Percentiles rank a stretch among this genome's conserved stretches.
Evolutionary conservation across 331 rosid species (phyloP).

Genomic region (Arachis monticola): DNA sequence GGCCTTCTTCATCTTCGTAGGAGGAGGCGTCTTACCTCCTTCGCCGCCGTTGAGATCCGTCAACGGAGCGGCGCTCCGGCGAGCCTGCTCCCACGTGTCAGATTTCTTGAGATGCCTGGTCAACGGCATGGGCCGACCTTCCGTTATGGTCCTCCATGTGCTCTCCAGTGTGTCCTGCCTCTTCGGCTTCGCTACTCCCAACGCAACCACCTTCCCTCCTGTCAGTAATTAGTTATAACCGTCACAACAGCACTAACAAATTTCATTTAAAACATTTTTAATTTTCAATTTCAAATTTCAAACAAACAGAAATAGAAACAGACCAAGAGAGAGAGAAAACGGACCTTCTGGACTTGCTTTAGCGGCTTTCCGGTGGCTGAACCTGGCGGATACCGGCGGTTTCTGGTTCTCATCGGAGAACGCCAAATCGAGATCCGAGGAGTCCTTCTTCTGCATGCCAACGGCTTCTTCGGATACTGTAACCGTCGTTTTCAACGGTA

Average conservation of each 20-base stretch:
- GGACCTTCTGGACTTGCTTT: conserved; percentile 79
- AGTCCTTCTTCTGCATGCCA: conserved; percentile 50
- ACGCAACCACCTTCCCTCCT: conserved; percentile 57
- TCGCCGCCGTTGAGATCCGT: conserved; percentile 46
- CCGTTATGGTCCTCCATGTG: conserved; percentile 95
- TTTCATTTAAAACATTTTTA: neutral
- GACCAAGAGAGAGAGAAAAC: neutral
- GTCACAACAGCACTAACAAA: neutral
- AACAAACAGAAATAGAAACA: neutral
- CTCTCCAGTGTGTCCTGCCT: conserved; percentile 86
- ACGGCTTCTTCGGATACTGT: neutral
- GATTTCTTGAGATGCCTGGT: conserved; percentile 78
- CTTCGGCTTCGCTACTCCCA: conserved; percentile 81
- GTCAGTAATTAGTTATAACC: conserved; percentile 5
- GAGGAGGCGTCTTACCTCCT: neutral
- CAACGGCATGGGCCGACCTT: conserved; percentile 78
- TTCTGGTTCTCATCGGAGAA: conserved; percentile 61
- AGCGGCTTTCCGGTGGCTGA: conserved; percentile 58
- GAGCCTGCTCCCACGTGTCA: conserved; percentile 77
- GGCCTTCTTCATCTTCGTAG: conserved; percentile 56
- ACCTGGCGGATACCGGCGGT: conserved; percentile 72
- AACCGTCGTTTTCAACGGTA: conserved; percentile 16
- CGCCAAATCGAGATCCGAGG: conserved; percentile 53
- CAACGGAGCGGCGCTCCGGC: conserved; percentile 40
- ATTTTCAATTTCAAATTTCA: conserved; percentile 35